Evolutionary conservation across 2,329 filamentous ascomycete genomes (phyloP).

Genomic region (Diaporthe citrichinensis): DNA sequence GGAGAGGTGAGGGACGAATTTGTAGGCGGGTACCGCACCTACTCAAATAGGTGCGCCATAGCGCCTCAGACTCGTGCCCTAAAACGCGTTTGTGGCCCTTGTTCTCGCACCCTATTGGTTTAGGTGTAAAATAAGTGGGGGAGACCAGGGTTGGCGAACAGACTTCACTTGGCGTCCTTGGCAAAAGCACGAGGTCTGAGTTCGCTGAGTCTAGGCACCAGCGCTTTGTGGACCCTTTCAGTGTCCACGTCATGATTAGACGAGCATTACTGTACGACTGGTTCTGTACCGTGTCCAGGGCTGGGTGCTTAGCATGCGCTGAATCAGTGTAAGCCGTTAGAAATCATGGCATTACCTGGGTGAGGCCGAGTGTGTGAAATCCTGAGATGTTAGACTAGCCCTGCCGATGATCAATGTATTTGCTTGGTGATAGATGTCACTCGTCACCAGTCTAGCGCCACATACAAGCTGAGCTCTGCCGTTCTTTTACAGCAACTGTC

Average conservation of each 20-base stretch:
- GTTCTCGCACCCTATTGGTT: no score
- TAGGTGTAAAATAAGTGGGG: no score
- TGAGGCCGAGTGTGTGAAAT: not conserved
- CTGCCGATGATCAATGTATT: not conserved
- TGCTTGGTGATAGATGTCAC: not conserved
- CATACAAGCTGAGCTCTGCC: not conserved
- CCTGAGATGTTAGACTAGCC: not conserved
- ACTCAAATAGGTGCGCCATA: no score
- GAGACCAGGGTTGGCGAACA: no score
- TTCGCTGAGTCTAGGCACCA: no score
- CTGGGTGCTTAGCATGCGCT: not conserved
- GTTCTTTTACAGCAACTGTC: not conserved
- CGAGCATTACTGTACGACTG: slow-evolving; percentile 37
- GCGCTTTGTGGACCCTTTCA: not conserved
- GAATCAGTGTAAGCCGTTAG: slow-evolving; percentile 22
- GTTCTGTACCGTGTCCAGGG: not conserved
- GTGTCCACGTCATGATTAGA: slow-evolving; percentile 38
- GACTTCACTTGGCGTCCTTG: no score
- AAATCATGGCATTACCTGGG: slow-evolving; percentile 2
- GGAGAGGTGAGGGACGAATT: no score
- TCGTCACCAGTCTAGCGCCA: not conserved
- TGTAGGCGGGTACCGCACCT: no score
- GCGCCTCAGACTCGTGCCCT: no score
- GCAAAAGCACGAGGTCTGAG: no score
- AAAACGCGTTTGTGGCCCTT: no score